Conservation (phyloP, 371 early-diverging fungal species). For the Chytridium lagenaria region DNA sequence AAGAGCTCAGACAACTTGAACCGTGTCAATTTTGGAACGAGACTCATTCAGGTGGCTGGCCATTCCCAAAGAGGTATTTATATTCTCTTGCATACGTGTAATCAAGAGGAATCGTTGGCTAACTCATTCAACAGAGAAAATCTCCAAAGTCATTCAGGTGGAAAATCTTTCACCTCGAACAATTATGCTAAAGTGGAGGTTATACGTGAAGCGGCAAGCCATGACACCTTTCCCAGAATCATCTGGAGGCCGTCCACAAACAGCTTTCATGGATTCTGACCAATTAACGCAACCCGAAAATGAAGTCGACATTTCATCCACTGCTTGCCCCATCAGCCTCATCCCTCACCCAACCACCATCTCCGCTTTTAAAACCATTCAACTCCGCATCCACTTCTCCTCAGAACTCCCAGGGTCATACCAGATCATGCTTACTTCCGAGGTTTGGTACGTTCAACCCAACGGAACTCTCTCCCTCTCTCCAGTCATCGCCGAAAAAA, state of each 20-base stretch:
- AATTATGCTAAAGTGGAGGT: slow-evolving; percentile 43
- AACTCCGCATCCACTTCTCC: slow-evolving; percentile 43
- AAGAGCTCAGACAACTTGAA: slow-evolving; percentile 29
- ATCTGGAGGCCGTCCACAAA: not conserved
- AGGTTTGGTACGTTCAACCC: slow-evolving; percentile 49
- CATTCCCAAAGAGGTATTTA: not conserved
- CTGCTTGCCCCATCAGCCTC: slow-evolving; percentile 13
- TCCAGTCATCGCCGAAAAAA: slow-evolving; percentile 9
- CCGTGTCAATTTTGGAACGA: slow-evolving; percentile 53
- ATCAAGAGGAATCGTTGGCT: too few relatives aligned
- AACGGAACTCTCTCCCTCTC: slow-evolving; percentile 40
- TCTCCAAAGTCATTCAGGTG: slow-evolving; percentile 41
- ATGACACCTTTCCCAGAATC: not conserved
- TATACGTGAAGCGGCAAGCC: slow-evolving; percentile 38
- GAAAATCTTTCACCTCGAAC: slow-evolving; percentile 57
- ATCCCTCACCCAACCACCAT: slow-evolving; percentile 26
- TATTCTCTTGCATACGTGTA: too few relatives aligned
- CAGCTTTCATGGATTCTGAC: not conserved
- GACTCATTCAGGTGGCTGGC: slow-evolving; percentile 37
- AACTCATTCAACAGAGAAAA: not conserved
- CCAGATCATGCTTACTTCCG: slow-evolving; percentile 46
- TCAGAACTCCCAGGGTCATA: slow-evolving; percentile 39
- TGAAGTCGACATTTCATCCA: not conserved
- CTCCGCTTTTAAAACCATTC: slow-evolving; percentile 43
- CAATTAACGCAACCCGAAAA: slow-evolving; percentile 7